Evolutionary conservation across 768 basidiomycete species (phyloP).

Genomic region (Glaciozyma antarctica): DNA sequence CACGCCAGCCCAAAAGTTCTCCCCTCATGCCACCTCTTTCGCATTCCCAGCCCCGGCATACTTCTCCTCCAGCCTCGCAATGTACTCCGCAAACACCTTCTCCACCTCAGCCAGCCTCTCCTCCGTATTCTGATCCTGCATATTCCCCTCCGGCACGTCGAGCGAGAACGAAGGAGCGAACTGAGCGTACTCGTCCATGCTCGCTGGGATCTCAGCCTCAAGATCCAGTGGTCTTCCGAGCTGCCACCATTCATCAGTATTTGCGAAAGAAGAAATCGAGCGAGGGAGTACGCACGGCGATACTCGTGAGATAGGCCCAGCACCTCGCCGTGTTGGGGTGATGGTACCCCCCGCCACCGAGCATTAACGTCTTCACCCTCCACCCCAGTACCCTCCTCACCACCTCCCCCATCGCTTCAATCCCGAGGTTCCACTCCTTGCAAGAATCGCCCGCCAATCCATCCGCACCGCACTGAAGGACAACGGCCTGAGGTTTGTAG

Average conservation of each 20-base stretch:
- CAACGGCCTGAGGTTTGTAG: constrained; percentile 65
- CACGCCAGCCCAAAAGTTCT: no score
- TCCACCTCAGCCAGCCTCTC: constrained; percentile 13
- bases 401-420: constrained; percentile 43
- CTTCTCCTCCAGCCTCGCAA: background rate
- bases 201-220: constrained; percentile 8
- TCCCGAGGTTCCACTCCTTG: constrained; percentile 50
- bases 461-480: constrained; percentile 81
- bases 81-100: constrained; percentile 13
- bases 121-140: constrained; percentile 26
- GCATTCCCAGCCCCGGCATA: background rate
- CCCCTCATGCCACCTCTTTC: no score
- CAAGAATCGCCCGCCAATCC: constrained; percentile 77
- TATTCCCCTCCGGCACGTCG: constrained; percentile 14
- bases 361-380: constrained; percentile 34
- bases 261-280: background rate
- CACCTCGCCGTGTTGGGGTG: constrained; percentile 73
- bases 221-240: constrained; percentile 11
- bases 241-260: background rate
- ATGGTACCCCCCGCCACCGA: constrained; percentile 64
- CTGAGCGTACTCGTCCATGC: constrained; percentile 6
- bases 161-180: constrained; percentile 21
- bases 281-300: constrained; percentile 48
- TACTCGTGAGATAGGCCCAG: constrained; percentile 71
- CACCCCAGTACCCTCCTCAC: constrained; percentile 62